Evolutionary conservation across 176 grass and related monocot species (phyloP), one percentile per base, ranked within the genome.

Genomic region (Raddia guianensis): DNA sequence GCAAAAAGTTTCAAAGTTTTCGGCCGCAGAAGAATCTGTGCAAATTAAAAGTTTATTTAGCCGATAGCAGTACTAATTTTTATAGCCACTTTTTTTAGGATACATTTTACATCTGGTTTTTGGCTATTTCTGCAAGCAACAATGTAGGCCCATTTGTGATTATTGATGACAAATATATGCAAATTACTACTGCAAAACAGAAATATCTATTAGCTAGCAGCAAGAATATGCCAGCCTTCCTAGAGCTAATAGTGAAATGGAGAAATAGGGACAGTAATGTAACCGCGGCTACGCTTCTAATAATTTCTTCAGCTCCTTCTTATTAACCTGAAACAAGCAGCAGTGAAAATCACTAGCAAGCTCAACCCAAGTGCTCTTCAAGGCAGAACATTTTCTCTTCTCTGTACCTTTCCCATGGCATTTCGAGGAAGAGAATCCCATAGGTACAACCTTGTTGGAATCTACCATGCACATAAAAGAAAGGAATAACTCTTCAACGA

Each of bases 341-440:
- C 49, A 34, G 55, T 27, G 7, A 69, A 69, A 21, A 57, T 63
- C 11, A 18, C 9, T 2, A 34, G 50, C 52, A 60, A 85, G 43
- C 15, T 27, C 54, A 75, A 63, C 37, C 73, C 4, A 14, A 47
- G 46, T 59, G 67, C 27, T 12, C 21, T 14, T 72, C 55, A 6
- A 75, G 19, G 45, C 9, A 79, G n/a, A 54, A 82, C 48, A 12
- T 6, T 27, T 20, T n/a, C 8, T 77, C 35, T 72, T 85, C 14
- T 78, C 49, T 35, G 45, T 49, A 95, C 96, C 92, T 98, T 95
- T 86, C 92, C 88, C 96, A 95, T 98, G 72, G 96, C 92, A 89
- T 98, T 98, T 65, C 96, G 86, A 89, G 96, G 96, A 83, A 98
- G 92, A 74, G 87, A 86, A 88, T 93, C 90, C 96, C 90, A 91